Evolutionary conservation across 306 rosid species (phyloP).

Genomic region (Quercus dentata): DNA sequence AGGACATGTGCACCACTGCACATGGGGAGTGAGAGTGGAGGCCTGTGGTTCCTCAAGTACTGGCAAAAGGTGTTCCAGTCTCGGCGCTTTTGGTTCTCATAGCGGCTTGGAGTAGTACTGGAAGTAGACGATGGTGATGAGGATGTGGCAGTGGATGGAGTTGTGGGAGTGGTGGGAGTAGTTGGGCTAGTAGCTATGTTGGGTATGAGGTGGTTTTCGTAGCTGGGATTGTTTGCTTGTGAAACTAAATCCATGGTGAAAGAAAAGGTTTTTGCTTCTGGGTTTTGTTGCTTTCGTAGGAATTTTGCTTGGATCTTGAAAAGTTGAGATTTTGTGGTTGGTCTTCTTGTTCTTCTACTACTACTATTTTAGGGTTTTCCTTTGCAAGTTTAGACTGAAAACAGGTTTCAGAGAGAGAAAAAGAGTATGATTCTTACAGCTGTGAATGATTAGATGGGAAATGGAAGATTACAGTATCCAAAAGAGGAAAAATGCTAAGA

Average conservation of each 20-base stretch:
- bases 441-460: neutral
- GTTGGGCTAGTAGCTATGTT: neutral
- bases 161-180: neutral
- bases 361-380: conserved; percentile 30
- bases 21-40: conserved; percentile 53
- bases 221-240: conserved; percentile 26
- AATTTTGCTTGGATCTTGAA: neutral
- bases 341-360: neutral
- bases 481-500: conserved; percentile 15
- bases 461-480: neutral
- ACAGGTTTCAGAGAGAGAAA: neutral
- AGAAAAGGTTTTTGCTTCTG: neutral
- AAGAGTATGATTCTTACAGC: neutral
- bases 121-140: neutral
- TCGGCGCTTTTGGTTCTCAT: conserved; percentile 87
- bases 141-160: neutral
- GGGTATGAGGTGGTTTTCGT: neutral
- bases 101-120: conserved; percentile 59
- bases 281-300: neutral
- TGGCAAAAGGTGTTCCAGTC: conserved; percentile 99
- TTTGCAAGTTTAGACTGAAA: neutral
- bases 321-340: neutral
- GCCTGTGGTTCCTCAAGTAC: conserved; percentile 75
- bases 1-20: conserved; percentile 84
- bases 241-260: conserved; percentile 60